Evolutionary conservation across 805 yeast genomes (phyloP).

Genomic region (Suhomyces tanzawaensis): DNA sequence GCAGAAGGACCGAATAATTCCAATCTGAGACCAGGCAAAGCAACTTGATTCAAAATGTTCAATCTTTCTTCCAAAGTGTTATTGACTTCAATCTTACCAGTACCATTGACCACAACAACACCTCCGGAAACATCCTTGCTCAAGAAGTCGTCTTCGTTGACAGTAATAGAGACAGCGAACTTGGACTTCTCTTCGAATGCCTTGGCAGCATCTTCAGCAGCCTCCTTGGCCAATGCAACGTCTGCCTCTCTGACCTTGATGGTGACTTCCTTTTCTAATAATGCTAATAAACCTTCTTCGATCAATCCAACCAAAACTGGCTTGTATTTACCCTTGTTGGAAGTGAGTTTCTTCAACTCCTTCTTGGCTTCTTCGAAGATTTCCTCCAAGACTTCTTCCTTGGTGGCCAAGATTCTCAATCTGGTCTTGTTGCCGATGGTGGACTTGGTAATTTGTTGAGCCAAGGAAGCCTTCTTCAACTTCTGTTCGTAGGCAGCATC

Average conservation of each 20-base stretch:
- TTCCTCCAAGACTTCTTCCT: constrained; percentile 69
- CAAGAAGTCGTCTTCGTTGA: constrained; percentile 59
- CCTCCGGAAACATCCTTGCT: constrained; percentile 80
- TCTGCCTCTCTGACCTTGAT: constrained; percentile 71
- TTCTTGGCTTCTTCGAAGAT: constrained; percentile 69
- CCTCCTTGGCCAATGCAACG: constrained; percentile 56
- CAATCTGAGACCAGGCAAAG: constrained; percentile 88
- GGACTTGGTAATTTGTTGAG: constrained; percentile 93
- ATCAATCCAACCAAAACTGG: constrained; percentile 73
- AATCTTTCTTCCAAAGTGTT: constrained; percentile 96
- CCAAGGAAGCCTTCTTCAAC: constrained; percentile 85
- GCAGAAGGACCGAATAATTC: constrained; percentile 84
- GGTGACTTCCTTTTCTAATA: constrained; percentile 67
- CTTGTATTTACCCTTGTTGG: constrained; percentile 59
- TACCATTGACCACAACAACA: constrained; percentile 62
- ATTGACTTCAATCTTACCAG: constrained; percentile 83
- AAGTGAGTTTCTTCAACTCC: constrained; percentile 57
- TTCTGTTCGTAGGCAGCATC: constrained; percentile 78
- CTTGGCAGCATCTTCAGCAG: constrained; percentile 58
- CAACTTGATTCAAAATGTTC: constrained; percentile 72
- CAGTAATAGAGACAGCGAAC: constrained; percentile 49
- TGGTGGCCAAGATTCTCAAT: constrained; percentile 81
- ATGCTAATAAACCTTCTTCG: constrained; percentile 67
- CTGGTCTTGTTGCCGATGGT: constrained; percentile 95
- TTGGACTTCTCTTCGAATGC: constrained; percentile 63